Evolutionary conservation across 2,329 filamentous ascomycete species (phyloP).

Genomic region (Cercospora sesami): DNA sequence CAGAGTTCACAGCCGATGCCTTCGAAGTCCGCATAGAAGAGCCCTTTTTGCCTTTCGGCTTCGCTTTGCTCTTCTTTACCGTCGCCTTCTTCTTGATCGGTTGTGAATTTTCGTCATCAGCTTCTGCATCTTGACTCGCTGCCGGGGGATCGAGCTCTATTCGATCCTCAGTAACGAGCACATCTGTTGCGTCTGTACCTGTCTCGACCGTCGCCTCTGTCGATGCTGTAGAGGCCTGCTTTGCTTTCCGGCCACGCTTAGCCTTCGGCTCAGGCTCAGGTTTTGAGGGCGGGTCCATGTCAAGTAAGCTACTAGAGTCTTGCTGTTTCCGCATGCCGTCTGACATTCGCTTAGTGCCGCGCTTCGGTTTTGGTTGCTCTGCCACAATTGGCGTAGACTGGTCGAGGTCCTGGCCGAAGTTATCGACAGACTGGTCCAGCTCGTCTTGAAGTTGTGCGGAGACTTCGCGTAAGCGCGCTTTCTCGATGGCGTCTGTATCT

Average conservation of each 20-base stretch:
- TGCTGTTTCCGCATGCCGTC: conserved; percentile 39
- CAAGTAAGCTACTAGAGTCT: conserved; percentile 28
- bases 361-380: conserved; percentile 29
- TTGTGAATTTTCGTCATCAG: conserved; percentile 17
- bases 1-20: conserved; percentile 23
- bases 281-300: conserved; percentile 29
- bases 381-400: conserved; percentile 31
- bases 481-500: conserved; percentile 17
- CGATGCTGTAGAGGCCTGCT: conserved; percentile 22
- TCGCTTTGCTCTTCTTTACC: conserved; percentile 35
- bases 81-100: conserved; percentile 24
- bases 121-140: conserved; percentile 14
- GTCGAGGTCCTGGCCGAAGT: conserved; percentile 27
- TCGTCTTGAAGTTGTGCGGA: conserved; percentile 37
- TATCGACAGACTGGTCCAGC: conserved; percentile 35
- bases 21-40: conserved; percentile 32
- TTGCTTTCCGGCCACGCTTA: conserved; percentile 29
- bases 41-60: conserved; percentile 31
- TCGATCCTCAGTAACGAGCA: conserved; percentile 10
- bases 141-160: conserved; percentile 18
- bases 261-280: conserved; percentile 35
- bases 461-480: conserved; percentile 29
- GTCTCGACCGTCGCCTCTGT: conserved; percentile 13
- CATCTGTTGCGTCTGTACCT: not conserved
- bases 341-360: conserved; percentile 43